Evolutionary conservation across 441 rosid genomes (phyloP).

Genomic region (Erodium texanum): DNA sequence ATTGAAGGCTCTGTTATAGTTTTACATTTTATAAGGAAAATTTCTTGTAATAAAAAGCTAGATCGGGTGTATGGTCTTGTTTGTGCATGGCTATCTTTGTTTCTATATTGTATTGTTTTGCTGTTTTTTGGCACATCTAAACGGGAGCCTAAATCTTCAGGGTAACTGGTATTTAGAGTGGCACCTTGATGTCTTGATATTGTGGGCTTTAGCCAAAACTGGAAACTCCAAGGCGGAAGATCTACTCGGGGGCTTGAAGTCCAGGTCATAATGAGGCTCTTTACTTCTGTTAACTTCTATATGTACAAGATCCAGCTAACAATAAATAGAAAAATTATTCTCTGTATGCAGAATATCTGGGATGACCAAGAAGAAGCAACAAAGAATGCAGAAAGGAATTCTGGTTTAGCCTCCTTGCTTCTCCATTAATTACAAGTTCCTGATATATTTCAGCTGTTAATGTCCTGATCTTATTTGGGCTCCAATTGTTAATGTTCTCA

Average conservation of each 20-base stretch:
- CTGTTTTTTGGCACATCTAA: constrained; percentile 9
- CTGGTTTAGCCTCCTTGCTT: constrained; percentile 34
- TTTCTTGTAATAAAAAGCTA: too few species aligned
- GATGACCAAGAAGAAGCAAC: constrained; percentile 70
- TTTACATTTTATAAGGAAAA: too few species aligned
- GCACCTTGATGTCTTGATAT: constrained; percentile 70
- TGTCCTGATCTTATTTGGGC: background rate
- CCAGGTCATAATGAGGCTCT: constrained; percentile 34
- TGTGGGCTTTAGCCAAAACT: constrained; percentile 64
- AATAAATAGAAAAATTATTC: constrained; percentile 11
- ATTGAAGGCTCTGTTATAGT: too few species aligned
- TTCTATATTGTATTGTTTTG: background rate
- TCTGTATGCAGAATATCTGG: constrained; percentile 30
- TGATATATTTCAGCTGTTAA: background rate
- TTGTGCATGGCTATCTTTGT: too few species aligned
- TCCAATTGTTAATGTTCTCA: constrained; percentile 15
- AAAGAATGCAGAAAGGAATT: constrained; percentile 53
- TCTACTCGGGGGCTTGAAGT: constrained; percentile 53
- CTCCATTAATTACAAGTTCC: background rate
- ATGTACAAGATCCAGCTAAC: background rate
- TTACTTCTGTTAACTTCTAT: background rate
- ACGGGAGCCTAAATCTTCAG: constrained; percentile 25
- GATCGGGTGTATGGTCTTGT: too few species aligned
- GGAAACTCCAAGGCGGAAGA: constrained; percentile 62
- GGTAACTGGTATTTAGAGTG: constrained; percentile 66